A percentile compares a stretch with the other conserved stretches of the same genome.
phyloP scores from a whole-genome alignment of 495 filamentous ascomycete species.

The Podospora sp. region DNA sequence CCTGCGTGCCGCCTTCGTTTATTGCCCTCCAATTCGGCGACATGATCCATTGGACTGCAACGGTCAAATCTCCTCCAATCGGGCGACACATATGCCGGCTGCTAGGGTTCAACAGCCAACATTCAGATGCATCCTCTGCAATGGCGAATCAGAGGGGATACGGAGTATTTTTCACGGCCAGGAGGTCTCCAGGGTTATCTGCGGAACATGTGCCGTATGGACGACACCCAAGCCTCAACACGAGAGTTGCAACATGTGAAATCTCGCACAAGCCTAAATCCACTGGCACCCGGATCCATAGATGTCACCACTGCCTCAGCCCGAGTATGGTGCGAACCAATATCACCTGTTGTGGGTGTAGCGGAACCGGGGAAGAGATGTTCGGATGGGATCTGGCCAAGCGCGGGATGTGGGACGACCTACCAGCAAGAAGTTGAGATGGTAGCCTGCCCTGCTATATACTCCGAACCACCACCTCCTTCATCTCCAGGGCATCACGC shows the following conservation, averaged over 20 bases:
- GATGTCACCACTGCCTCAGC: too few species aligned
- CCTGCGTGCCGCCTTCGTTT: constrained; percentile 1
- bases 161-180: constrained; percentile 10
- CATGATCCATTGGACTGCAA: background rate
- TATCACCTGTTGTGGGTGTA: too few species aligned
- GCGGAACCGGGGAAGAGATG: too few species aligned
- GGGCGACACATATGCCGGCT: background rate
- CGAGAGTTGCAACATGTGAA: background rate
- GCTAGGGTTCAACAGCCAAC: background rate
- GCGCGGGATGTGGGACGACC: too few species aligned
- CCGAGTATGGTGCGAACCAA: too few species aligned
- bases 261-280: background rate
- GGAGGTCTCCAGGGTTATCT: background rate
- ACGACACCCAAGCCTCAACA: background rate
- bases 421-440: too few species aligned
- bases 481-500: too few species aligned
- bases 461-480: too few species aligned
- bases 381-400: too few species aligned
- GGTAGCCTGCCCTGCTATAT: background rate
- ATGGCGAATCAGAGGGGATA: background rate
- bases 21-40: background rate
- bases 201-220: background rate
- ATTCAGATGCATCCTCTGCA: background rate
- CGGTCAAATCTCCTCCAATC: background rate
- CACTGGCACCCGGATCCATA: background rate